Evolutionary conservation across 768 basidiomycete species (phyloP).

Genomic region (Kwoniella sp.): DNA sequence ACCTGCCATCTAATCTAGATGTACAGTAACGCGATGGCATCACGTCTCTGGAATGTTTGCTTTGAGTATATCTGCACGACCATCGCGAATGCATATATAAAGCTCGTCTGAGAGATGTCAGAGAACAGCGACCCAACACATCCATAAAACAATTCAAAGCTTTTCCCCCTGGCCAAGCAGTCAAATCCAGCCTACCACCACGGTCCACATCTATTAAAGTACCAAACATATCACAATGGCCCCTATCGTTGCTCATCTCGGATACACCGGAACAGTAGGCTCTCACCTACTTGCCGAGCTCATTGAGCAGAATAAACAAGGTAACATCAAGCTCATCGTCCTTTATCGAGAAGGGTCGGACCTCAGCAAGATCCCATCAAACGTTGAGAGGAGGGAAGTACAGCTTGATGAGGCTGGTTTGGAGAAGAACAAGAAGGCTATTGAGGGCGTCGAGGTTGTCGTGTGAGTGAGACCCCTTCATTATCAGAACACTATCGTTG

Average conservation of each 20-base stretch:
- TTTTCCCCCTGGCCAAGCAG: no score
- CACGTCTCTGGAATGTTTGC: no score
- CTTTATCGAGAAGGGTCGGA: conserved; percentile 15
- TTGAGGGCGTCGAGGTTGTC: conserved; percentile 15
- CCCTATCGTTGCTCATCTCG: conserved; percentile 9
- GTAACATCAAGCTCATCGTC: conserved; percentile 18
- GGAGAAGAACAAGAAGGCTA: conserved; percentile 3
- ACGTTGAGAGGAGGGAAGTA: conserved; percentile 12
- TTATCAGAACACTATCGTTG: no score
- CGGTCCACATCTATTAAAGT: no score
- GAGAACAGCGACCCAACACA: not conserved
- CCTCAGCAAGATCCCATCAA: conserved; percentile 13
- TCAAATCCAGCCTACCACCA: no score
- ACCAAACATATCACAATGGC: not conserved
- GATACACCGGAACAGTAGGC: conserved; percentile 20
- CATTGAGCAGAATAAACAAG: conserved; percentile 8
- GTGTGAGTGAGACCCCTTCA: conserved; percentile 11
- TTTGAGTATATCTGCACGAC: not conserved
- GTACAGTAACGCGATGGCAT: no score
- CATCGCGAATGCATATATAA: not conserved
- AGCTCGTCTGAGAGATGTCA: not conserved
- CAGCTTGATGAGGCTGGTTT: conserved; percentile 4
- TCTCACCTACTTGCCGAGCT: conserved; percentile 4
- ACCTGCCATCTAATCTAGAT: not conserved
- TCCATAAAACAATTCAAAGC: not conserved